A percentile compares a stretch with the other conserved stretches of the same genome.
These are phyloP conservation scores for Naganishia sp. DNA, from an alignment of 1,284 basidiomycete genomes.

Conservation along the genomic window DNA sequence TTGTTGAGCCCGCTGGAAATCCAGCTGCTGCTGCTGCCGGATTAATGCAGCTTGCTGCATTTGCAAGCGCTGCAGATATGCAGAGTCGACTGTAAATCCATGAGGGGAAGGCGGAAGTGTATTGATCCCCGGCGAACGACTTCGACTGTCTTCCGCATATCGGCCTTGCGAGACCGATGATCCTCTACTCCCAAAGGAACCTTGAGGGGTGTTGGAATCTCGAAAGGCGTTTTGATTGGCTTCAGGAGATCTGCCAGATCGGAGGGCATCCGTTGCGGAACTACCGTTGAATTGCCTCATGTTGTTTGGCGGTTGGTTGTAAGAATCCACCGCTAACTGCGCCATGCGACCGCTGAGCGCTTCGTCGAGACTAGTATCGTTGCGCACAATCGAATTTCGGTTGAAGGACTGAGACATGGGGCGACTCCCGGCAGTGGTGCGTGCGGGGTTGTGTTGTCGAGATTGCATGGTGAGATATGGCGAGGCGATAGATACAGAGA, in stretches of 20 bases:
- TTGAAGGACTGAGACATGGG: not conserved
- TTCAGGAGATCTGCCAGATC: constrained; percentile 10
- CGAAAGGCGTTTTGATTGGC: not conserved
- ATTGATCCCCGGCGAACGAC: not conserved
- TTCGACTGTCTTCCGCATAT: not conserved
- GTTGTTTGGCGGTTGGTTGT: constrained; percentile 6
- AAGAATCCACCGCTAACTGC: constrained; percentile 2
- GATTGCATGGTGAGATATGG: constrained; percentile 8
- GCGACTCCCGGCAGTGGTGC: not conserved
- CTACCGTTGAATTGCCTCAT: constrained; percentile 3
- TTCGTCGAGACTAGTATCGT: not conserved
- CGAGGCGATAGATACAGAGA: not conserved
- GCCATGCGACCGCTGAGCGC: constrained; percentile 8
- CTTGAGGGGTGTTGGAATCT: not conserved
- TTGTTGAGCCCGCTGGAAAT: constrained; percentile 16
- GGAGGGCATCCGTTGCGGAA: constrained; percentile 13
- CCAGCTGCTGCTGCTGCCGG: constrained; percentile 5
- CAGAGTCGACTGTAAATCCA: constrained; percentile 12
- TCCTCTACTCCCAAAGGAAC: constrained; percentile 1
- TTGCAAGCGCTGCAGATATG: constrained; percentile 16
- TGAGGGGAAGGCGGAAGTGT: not conserved
- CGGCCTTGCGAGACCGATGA: not conserved
- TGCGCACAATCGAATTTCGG: not conserved
- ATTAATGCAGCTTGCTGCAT: constrained; percentile 15
- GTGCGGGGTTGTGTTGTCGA: not conserved